These are phyloP conservation scores for Yamagishiella unicocca DNA, from an alignment of 139 green algal genomes.

Conservation along the genomic window DNA sequence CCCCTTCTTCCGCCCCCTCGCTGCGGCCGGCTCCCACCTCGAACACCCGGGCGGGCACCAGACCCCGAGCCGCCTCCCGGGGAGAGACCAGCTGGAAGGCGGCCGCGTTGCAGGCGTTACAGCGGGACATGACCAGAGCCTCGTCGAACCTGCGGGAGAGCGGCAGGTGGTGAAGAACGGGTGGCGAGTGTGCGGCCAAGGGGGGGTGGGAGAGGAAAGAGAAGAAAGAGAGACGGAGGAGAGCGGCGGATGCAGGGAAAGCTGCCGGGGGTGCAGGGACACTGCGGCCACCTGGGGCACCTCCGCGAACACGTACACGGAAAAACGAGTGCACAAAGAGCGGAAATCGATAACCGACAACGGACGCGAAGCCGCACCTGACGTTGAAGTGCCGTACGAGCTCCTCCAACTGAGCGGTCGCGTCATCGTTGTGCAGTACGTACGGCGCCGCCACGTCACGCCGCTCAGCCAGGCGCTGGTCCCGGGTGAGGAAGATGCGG, in stretches of 20 bases:
- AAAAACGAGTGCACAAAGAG: too few relatives aligned
- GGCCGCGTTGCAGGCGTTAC: constrained; percentile 67
- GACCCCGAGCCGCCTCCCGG: constrained; percentile 26
- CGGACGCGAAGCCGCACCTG: not conserved
- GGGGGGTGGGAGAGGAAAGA: not conserved
- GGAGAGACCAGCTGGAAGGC: constrained; percentile 54
- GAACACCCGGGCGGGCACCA: constrained; percentile 47
- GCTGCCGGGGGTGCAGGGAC: too few relatives aligned
- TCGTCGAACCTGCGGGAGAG: constrained; percentile 51
- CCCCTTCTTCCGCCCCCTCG: not conserved
- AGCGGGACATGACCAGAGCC: constrained; percentile 55
- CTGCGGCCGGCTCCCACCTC: too few relatives aligned
- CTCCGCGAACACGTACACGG: too few relatives aligned
- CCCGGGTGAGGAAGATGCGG: constrained; percentile 70
- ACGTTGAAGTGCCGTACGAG: constrained; percentile 65
- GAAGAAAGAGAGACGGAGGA: not conserved
- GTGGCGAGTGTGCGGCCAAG: too few relatives aligned
- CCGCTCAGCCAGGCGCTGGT: constrained; percentile 58
- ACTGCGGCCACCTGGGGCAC: too few relatives aligned
- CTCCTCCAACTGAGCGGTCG: constrained; percentile 64
- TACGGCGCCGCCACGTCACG: constrained; percentile 58
- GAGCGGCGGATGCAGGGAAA: not conserved
- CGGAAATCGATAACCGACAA: too few relatives aligned
- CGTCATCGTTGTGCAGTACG: constrained; percentile 54
- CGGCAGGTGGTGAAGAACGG: not conserved